Evolutionary conservation across 2,329 filamentous ascomycete species (phyloP).

Genomic region (Fusarium guadeloupense): DNA sequence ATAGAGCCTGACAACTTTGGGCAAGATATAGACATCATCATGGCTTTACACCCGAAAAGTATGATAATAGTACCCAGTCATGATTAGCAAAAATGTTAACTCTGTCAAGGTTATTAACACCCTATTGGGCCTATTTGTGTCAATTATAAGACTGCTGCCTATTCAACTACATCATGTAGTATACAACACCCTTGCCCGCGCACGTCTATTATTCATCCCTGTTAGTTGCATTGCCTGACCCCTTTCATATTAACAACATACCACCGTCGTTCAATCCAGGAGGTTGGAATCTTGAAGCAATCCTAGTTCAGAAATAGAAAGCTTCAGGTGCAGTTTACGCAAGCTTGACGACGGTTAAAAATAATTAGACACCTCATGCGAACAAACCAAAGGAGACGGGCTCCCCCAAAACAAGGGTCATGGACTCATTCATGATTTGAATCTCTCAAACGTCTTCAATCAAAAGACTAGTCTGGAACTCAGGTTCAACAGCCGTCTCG

Average conservation of each 20-base stretch:
- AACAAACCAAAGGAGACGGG: not conserved
- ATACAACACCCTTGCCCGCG: constrained; percentile 10
- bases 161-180: constrained; percentile 12
- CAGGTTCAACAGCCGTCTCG: constrained; percentile 49
- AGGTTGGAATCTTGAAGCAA: not conserved
- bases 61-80: not conserved
- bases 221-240: not conserved
- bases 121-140: not conserved
- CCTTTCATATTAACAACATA: constrained; percentile 9
- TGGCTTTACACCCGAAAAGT: not conserved
- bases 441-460: constrained; percentile 34
- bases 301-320: constrained; percentile 1
- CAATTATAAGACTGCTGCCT: not conserved
- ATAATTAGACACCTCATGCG: not conserved
- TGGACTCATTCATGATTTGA: constrained; percentile 14
- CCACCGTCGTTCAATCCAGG: constrained; percentile 1
- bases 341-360: not conserved
- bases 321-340: not conserved
- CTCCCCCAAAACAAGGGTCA: not conserved
- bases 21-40: too few relatives aligned
- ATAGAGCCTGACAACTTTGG: not conserved
- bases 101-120: not conserved
- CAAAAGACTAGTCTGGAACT: constrained; percentile 43
- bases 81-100: not conserved
- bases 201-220: constrained; percentile 16